Conservation (phyloP, 2,329 filamentous ascomycete genomes). For the Apiospora malaysiana region DNA sequence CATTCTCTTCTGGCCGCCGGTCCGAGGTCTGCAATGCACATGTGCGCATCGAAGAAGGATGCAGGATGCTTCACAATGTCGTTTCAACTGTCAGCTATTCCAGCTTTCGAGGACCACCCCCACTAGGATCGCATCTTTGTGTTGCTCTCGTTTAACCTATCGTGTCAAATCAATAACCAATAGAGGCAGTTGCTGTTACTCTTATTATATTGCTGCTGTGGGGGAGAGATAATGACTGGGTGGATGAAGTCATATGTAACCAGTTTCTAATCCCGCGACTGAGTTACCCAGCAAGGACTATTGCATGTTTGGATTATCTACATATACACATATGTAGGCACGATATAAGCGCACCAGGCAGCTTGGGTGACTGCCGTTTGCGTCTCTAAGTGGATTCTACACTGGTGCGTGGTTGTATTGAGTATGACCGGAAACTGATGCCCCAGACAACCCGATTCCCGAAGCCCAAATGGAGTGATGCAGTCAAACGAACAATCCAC, state of each 20-base stretch:
- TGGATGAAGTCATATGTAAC: neutral
- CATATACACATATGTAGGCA: neutral
- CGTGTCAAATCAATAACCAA: neutral
- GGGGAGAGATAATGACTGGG: neutral
- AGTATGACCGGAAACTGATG: neutral
- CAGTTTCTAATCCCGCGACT: neutral
- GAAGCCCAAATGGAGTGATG: neutral
- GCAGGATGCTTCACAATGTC: neutral
- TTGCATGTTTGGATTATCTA: neutral
- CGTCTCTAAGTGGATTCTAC: neutral
- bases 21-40: neutral
- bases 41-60: neutral
- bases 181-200: neutral
- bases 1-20: neutral
- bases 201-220: neutral
- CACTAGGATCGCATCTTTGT: neutral
- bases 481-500: neutral
- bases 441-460: conserved; percentile 1
- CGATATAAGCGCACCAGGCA: neutral
- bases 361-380: neutral
- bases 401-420: neutral
- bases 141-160: neutral
- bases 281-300: neutral
- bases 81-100: conserved; percentile 17
- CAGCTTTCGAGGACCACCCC: conserved; percentile 11